These are phyloP conservation scores for Phytophthora melonis DNA, from an alignment of 352 stramenopile species.

Conservation along the genomic window DNA sequence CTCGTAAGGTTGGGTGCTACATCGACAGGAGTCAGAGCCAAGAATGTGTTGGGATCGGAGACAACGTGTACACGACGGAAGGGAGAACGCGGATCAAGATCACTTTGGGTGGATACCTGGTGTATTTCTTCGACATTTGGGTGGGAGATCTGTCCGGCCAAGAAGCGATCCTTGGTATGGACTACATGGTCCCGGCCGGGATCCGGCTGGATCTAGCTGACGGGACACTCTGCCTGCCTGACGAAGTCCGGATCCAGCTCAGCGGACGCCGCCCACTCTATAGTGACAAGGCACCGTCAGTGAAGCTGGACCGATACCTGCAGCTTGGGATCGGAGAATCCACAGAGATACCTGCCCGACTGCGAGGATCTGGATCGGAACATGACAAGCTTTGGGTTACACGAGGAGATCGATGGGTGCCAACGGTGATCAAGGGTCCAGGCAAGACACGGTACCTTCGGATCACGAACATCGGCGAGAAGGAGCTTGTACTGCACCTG, in stretches of 20 bases:
- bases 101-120: not conserved
- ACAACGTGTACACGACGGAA: not conserved
- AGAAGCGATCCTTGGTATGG: not conserved
- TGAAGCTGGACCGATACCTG: not conserved
- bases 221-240: not conserved
- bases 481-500: not conserved
- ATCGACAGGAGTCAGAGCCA: not conserved
- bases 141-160: not conserved
- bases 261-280: not conserved
- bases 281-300: not conserved
- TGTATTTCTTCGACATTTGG: not conserved
- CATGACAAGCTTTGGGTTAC: conserved; percentile 19
- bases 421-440: not conserved
- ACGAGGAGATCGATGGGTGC: conserved; percentile 7
- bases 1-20: not conserved
- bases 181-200: conserved; percentile 23
- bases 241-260: conserved; percentile 17
- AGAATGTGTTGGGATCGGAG: not conserved
- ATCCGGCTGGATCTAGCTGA: conserved; percentile 12
- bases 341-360: not conserved
- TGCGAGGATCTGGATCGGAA: not conserved
- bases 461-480: conserved; percentile 10
- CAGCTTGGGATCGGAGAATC: not conserved
- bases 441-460: conserved; percentile 1
- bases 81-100: not conserved